Base-by-base conservation (phyloP, 2,329 filamentous ascomycete species). In the Knufia fluminis region DNA sequence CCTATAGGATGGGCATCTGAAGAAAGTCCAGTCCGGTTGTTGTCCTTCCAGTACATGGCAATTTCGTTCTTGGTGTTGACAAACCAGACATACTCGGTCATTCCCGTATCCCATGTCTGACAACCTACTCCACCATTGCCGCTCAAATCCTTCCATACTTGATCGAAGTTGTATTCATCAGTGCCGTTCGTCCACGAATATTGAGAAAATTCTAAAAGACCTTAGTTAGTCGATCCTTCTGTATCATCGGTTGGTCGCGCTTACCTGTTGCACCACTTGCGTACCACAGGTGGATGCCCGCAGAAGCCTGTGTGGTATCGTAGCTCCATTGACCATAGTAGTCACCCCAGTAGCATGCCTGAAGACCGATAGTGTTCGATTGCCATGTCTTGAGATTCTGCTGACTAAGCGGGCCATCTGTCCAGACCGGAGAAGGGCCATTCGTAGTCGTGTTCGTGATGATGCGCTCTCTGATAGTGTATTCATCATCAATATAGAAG, bases 401-500 rank as follows among this genome's bases (percentile, higher is more conserved):
- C 3, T 50, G 41, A 39, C 60, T 64, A 22, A 68, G 52, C 9
- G 61, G 59, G 0, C 70, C 71, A 10, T 67, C 59, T 14, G 56
- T 46, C 70, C 70, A 72, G 14, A 71, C 49, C 32, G 67, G 66
- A 8, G 60, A 58, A 7, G 24, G 36, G 14, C 33, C 35, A 26
- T 32, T 33, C 12, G 46, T 42, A 14, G 16, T 49, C 2, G 46
- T 51, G 50, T 71, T 71, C 36, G 59, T 62, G 47, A 68, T 66
- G 2, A 60, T 61, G 16, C 66, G 57, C 53, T 72, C 69, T 31
- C 61, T 62, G 26, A 72, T 51, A 1, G 54, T 62, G 47, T 68
- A 67, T 52, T 68, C 61, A 2, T 60, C 56, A 45, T 67, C 64
- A 20, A 72, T 64, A 50, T 72, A 69, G 56, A 68, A 69, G 16